phyloP scores from a whole-genome alignment of 768 basidiomycete genomes.

The Fistulinella prunicolor region DNA sequence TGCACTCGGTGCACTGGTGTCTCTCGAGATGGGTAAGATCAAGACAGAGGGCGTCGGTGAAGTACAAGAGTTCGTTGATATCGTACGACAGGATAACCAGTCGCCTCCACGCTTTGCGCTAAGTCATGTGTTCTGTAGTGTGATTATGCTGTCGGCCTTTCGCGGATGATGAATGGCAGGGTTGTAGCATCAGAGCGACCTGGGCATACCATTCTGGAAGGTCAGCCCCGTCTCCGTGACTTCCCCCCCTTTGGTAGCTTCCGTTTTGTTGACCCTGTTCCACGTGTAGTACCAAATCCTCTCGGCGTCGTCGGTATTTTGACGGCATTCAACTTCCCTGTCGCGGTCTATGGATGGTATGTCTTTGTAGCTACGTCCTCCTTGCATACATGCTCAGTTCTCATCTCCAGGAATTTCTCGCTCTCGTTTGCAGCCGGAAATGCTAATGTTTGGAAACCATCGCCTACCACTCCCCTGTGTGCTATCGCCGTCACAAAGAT shows the following conservation, averaged over 20 bases:
- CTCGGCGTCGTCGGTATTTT: constrained; percentile 72
- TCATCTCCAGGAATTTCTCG: constrained; percentile 72
- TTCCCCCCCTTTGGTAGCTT: neutral
- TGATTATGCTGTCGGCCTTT: constrained; percentile 91
- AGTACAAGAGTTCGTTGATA: constrained; percentile 93
- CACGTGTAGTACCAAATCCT: constrained; percentile 78
- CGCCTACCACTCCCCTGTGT: constrained; percentile 83
- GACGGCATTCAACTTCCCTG: constrained; percentile 96
- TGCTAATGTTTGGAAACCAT: constrained; percentile 94
- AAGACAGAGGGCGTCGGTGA: constrained; percentile 87
- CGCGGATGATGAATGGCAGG: constrained; percentile 91
- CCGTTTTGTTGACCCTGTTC: constrained; percentile 11
- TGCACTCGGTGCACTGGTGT: constrained; percentile 76
- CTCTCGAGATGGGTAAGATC: constrained; percentile 92
- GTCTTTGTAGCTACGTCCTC: constrained; percentile 13
- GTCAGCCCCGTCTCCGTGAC: constrained; percentile 34
- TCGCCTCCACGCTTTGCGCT: neutral
- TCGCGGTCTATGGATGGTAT: constrained; percentile 89
- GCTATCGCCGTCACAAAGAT: constrained; percentile 91
- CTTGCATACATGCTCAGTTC: constrained; percentile 5
- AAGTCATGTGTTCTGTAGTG: constrained; percentile 49
- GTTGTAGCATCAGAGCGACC: constrained; percentile 86
- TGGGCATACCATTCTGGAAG: constrained; percentile 89
- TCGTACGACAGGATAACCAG: constrained; percentile 51
- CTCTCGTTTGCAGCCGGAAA: constrained; percentile 89